Base-by-base conservation (phyloP, 2,329 filamentous ascomycete genomes). In the Leptographium procerum region DNA sequence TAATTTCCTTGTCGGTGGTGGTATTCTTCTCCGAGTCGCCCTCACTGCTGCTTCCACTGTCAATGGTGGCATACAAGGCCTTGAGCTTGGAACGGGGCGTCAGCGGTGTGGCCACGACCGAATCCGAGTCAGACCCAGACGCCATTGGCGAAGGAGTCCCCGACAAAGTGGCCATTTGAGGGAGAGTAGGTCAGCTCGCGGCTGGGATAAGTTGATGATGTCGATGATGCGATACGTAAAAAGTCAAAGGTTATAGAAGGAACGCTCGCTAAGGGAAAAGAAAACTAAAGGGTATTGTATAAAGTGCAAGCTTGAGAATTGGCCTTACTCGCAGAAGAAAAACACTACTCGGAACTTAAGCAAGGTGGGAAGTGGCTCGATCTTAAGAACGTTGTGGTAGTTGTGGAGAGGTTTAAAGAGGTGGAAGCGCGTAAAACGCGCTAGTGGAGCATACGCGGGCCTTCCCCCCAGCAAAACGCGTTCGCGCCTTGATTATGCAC, bases 41-140 rank as follows among this genome's bases (percentile, higher is more conserved):
- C 50, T 60, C 61, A 28, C 56, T 50, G 40, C 29, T 51, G 57
- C 52, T 56, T n/a, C 52, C 55, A 62, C 61, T 56, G 57, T 55
- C 57, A 31, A 65, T 57, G 50, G 56, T 60, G 24, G 61, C 60
- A 52, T 66, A 64, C 13, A 83, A 68, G 24, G 80, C 79, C 63
- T 71, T 74, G 55, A 84, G 73, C 63, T 83, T 85, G 24, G 82
- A 77, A 47, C 71, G 72, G 7, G 81, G 81, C 13, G 81, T 77
- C 56, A 80, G 66, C 55, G 78, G 73, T 50, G 71, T 75, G 59
- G 75, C 70, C 52, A 76, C 72, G 47, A 70, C 70, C 53, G 72
- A 74, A 61, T 69, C 72, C 64, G 62, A 57, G 51, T 69, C 73
- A 29, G 68, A 68, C 47, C 75, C 75, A 50, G 79, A 77, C n/a